Evolutionary conservation across 495 filamentous ascomycete genomes (phyloP).

Genomic region (Recurvomyces mirabilis): DNA sequence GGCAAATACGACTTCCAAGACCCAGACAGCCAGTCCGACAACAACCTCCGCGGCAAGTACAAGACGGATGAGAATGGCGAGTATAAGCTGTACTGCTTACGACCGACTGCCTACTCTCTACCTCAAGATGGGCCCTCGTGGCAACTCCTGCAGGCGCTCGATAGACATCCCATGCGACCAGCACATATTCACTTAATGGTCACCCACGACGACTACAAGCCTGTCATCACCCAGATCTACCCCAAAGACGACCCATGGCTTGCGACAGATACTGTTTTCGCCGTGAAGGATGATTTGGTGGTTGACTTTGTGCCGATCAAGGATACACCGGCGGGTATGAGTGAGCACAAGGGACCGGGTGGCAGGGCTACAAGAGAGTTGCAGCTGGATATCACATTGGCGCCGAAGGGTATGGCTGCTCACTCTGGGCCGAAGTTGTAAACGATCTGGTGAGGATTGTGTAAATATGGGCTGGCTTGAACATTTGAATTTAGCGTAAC

Average conservation of each 20-base stretch:
- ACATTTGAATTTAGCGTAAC: no score
- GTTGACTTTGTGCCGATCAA: conserved; percentile 49
- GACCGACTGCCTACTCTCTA: conserved; percentile 69
- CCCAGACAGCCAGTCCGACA: conserved; percentile 56
- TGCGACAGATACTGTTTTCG: conserved; percentile 53
- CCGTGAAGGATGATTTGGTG: conserved; percentile 54
- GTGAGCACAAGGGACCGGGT: conserved; percentile 19
- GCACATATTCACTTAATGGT: conserved; percentile 36
- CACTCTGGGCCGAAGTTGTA: conserved; percentile 4
- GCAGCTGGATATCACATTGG: conserved; percentile 27
- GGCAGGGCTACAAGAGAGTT: conserved; percentile 26
- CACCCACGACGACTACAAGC: conserved; percentile 32
- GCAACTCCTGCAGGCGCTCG: conserved; percentile 56
- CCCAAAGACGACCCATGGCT: conserved; percentile 50
- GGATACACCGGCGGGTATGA: conserved; percentile 18
- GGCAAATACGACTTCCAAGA: conserved; percentile 88
- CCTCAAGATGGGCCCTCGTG: conserved; percentile 66
- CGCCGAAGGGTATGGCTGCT: conserved; percentile 21
- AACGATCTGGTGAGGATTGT: no score
- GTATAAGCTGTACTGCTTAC: conserved; percentile 72
- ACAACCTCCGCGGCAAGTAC: conserved; percentile 81
- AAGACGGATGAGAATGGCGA: conserved; percentile 61
- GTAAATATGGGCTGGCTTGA: no score
- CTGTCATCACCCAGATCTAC: conserved; percentile 55
- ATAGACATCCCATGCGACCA: conserved; percentile 44